Conservation (phyloP, 208 protist genomes). For the Trypanosoma scelopori region DNA sequence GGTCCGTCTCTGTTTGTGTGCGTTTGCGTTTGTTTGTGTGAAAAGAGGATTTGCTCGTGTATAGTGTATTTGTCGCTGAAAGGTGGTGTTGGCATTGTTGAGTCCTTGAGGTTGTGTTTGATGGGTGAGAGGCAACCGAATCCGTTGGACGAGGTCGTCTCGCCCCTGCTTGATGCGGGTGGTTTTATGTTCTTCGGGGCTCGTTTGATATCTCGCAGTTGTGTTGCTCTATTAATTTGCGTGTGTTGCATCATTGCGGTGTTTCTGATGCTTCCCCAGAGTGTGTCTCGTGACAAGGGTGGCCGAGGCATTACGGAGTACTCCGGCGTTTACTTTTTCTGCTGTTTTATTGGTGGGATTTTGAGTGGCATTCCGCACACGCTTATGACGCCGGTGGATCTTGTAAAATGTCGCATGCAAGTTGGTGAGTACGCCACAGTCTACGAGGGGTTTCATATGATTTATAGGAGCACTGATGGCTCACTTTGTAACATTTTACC, state of each 20-base stretch:
- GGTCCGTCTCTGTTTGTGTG: too few relatives aligned
- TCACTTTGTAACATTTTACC: constrained; percentile 33
- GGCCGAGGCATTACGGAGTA: constrained; percentile 17
- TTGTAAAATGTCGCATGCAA: constrained; percentile 85
- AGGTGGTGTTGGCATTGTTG: too few relatives aligned
- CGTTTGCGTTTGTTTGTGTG: neutral
- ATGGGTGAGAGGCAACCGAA: too few relatives aligned
- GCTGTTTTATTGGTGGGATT: constrained; percentile 63
- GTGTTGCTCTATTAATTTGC: neutral
- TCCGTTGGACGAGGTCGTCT: too few relatives aligned
- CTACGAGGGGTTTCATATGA: constrained; percentile 34
- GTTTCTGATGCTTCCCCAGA: constrained; percentile 8
- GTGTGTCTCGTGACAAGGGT: constrained; percentile 22
- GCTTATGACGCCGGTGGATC: constrained; percentile 68
- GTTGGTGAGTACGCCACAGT: constrained; percentile 65
- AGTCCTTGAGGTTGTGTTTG: too few relatives aligned
- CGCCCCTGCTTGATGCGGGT: too few relatives aligned
- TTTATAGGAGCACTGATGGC: constrained; percentile 37
- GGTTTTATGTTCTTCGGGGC: neutral
- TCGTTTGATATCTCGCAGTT: neutral
- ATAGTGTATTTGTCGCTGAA: too few relatives aligned
- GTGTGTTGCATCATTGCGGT: neutral
- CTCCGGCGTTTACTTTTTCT: constrained; percentile 64
- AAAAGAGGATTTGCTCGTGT: too few relatives aligned
- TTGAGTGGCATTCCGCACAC: constrained; percentile 60